Evolutionary conservation across 2,329 filamentous ascomycete species (phyloP).

Genomic region (Scedosporium aurantiacum): DNA sequence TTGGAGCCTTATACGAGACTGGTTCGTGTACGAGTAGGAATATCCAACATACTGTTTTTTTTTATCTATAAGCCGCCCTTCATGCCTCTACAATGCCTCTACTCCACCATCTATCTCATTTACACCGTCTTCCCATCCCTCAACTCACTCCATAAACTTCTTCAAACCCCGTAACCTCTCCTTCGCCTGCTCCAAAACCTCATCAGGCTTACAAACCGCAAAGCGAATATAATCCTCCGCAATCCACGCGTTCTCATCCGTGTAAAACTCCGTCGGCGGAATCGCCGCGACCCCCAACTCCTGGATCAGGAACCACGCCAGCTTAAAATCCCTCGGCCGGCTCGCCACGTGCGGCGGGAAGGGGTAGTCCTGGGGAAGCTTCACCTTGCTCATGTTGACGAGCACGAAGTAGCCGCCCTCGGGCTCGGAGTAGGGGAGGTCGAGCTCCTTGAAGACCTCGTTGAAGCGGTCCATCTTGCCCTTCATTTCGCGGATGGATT

Average conservation of each 20-base stretch:
- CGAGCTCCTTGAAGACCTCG: constrained; percentile 64
- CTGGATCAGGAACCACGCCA: constrained; percentile 93
- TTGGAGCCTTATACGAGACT: too few relatives aligned
- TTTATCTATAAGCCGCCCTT: not conserved
- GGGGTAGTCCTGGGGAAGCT: constrained; percentile 69
- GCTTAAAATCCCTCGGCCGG: constrained; percentile 84
- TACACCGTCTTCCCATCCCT: not conserved
- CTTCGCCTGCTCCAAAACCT: constrained; percentile 70
- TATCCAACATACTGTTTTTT: not conserved
- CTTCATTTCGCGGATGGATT: constrained; percentile 78
- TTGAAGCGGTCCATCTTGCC: constrained; percentile 82
- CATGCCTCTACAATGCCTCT: not conserved
- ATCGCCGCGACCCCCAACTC: constrained; percentile 94
- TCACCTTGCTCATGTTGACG: constrained; percentile 82
- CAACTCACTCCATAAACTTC: constrained; percentile 45
- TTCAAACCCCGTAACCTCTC: constrained; percentile 61
- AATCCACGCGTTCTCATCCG: constrained; percentile 67
- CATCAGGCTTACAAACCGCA: constrained; percentile 91
- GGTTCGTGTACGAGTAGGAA: too few relatives aligned
- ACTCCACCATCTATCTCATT: not conserved
- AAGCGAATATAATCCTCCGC: constrained; percentile 92
- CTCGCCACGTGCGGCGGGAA: constrained; percentile 83
- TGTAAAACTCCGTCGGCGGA: constrained; percentile 95
- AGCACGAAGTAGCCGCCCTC: constrained; percentile 97
- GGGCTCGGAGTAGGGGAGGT: constrained; percentile 75